Conservation (phyloP, 2,329 filamentous ascomycete genomes). For the Tympanopsis confertula region DNA sequence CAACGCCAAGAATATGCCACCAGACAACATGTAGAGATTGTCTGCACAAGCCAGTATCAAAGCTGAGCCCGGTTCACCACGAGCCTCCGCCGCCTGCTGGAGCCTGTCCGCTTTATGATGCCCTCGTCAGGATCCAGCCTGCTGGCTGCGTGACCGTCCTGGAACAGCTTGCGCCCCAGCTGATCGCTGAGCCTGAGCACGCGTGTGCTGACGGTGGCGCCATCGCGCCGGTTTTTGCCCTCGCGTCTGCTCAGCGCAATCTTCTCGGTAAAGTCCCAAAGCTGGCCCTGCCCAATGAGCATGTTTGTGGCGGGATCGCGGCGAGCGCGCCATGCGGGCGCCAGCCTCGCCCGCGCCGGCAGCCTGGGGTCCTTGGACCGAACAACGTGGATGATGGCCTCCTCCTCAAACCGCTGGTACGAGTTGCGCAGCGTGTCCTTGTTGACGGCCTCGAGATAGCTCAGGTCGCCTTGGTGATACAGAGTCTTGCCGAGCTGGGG, state of each 20-base stretch:
- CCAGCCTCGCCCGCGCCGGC: constrained; percentile 53
- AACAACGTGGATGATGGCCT: constrained; percentile 71
- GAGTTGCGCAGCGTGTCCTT: constrained; percentile 95
- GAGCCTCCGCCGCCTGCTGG: too few species aligned
- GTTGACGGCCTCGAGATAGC: constrained; percentile 96
- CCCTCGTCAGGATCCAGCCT: too few species aligned
- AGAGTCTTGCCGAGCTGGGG: constrained; percentile 79
- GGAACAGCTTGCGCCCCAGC: constrained; percentile 61
- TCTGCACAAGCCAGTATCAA: too few species aligned
- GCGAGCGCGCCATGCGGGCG: constrained; percentile 62
- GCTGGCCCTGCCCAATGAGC: constrained; percentile 59
- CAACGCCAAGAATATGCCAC: too few species aligned
- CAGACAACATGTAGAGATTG: too few species aligned
- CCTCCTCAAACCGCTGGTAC: constrained; percentile 80
- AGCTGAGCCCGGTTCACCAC: too few species aligned
- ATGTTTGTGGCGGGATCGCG: constrained; percentile 49
- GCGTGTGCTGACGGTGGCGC: constrained; percentile 72
- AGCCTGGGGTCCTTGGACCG: constrained; percentile 55
- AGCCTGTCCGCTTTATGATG: too few species aligned
- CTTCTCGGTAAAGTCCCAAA: constrained; percentile 87
- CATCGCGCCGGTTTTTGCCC: constrained; percentile 92
- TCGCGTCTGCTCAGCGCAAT: constrained; percentile 76
- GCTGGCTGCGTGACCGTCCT: too few species aligned
- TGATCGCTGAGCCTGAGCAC: constrained; percentile 68
- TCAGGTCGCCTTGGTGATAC: constrained; percentile 92